Conservation (phyloP, 805 yeast genomes). For the Lachancea waltii region DNA sequence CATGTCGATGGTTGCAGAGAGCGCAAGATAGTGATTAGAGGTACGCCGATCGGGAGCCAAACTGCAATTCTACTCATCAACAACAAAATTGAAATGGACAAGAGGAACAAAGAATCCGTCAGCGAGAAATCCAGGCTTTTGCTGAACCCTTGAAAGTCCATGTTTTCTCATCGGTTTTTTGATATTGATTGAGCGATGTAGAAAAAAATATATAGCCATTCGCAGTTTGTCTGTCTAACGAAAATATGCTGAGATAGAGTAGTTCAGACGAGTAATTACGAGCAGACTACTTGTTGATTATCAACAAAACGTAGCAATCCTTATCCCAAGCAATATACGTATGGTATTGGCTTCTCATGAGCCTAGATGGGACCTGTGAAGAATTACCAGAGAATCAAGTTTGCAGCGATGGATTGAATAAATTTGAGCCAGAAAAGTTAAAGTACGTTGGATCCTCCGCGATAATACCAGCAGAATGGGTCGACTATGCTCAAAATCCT, state of each 20-base stretch:
- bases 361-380: not conserved
- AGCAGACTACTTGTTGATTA: no score
- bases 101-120: conserved; percentile 36
- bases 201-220: no score
- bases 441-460: conserved; percentile 1
- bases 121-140: not conserved
- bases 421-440: not conserved
- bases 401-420: no score
- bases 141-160: not conserved
- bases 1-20: conserved; percentile 48
- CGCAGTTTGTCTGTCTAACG: no score
- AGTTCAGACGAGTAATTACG: no score
- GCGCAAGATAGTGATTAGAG: conserved; percentile 61
- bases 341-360: not conserved
- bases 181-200: no score
- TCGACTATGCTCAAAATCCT: conserved; percentile 2
- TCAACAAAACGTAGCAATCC: no score
- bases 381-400: not conserved
- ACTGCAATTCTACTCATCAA: conserved; percentile 67
- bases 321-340: not conserved
- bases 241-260: no score
- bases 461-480: not conserved
- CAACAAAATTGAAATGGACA: conserved; percentile 63
- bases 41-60: conserved; percentile 61
- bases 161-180: no score